Base-by-base conservation (phyloP, 2,329 filamentous ascomycete species). In the Chrysosporium queenslandicum region DNA sequence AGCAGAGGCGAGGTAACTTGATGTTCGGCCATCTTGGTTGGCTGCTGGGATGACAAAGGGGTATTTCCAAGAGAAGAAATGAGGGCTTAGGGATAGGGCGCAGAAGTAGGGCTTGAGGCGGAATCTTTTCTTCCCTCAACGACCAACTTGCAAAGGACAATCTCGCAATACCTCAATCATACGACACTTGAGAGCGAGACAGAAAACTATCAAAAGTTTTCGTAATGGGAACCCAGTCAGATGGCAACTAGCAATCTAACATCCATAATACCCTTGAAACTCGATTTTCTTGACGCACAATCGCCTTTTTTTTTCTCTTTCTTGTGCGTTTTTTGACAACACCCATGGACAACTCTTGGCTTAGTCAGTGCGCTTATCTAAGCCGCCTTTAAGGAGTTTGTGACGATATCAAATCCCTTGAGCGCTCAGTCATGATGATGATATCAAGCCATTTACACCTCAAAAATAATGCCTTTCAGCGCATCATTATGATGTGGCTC, bases 1-100 rank as follows among this genome's bases (percentile, higher is more conserved):
- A 29, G 8, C 34, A 45, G 23, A 21, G 11, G 20, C 4, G 18
- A 32, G 14, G 16, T n/a, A 12, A 21, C 50, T 41, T 46, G 36
- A 30, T 30, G 9, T 11, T 32, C 29, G 7, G 7, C 16, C 50
- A 52, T 47, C 23, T 30, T 48, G 47, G 52, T 45, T 50, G 45
- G 51, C 27, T 40, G 45, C 37, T 40, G 46, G 46, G 40, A 29
- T 54, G 52, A 53, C 37, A 47, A 41, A 46, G 25, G 37, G 55
- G 55, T 60, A 62, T 63, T 68, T 70, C 69, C 69, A 63, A 65
- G 68, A 71, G 66, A 60, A 71, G 69, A 70, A 71, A 71, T 71
- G 63, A 71, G 69, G 69, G 69, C 67, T 71, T 71, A 71, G 69
- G 69, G 68, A 60, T 70, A 72, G 69, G 69, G 69, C 69, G 68